A percentile compares a stretch with the other conserved stretches of the same genome.
Conservation (phyloP, 441 rosid species). For the Macaranga tanarius region DNA sequence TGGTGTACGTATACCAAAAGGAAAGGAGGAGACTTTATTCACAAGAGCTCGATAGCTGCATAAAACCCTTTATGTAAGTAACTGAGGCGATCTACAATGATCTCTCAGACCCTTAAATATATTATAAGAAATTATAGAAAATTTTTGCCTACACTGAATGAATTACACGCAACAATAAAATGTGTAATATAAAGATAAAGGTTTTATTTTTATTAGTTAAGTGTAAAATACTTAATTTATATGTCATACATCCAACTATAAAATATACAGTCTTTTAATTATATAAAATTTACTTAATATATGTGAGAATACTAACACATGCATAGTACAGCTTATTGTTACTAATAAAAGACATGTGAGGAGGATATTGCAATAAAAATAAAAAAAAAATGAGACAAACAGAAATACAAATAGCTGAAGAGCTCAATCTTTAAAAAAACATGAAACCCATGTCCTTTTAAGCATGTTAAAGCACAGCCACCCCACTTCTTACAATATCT, state of each 20-base stretch:
- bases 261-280: no score
- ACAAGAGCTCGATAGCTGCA: constrained; percentile 1
- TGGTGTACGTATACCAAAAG: neutral
- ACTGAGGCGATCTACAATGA: constrained; percentile 12
- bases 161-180: no score
- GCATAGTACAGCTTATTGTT: constrained; percentile 37
- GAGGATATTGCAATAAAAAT: constrained; percentile 12
- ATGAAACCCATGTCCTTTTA: constrained; percentile 40
- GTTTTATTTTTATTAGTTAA: no score
- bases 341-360: constrained; percentile 17
- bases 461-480: constrained; percentile 35
- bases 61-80: constrained; percentile 7
- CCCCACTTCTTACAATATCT: neutral
- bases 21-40: neutral
- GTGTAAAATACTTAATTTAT: no score
- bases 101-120: constrained; percentile 4
- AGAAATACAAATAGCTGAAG: constrained; percentile 4
- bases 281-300: no score
- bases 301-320: no score
- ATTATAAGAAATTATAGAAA: no score
- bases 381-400: neutral
- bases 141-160: no score
- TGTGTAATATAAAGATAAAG: no score
- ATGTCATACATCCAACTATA: no score
- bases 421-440: constrained; percentile 30